These are phyloP conservation scores for Colletotrichum truncatum DNA, from an alignment of 2,329 filamentous ascomycete genomes.

Conservation along the genomic window DNA sequence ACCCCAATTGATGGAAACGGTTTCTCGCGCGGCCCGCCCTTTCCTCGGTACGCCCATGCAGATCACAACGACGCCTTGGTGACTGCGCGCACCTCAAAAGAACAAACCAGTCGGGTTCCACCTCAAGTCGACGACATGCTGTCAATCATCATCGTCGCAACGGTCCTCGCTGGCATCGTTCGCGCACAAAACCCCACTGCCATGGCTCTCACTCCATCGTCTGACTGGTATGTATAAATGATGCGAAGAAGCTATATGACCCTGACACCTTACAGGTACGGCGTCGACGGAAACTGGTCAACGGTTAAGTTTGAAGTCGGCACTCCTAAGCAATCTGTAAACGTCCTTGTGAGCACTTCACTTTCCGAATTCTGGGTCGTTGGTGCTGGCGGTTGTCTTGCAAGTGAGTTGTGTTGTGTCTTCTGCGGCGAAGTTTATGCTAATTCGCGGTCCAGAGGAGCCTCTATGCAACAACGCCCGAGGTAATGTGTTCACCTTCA, in stretches of 20 bases:
- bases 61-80: constrained; percentile 20
- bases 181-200: constrained; percentile 25
- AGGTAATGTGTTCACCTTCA: constrained; percentile 66
- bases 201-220: constrained; percentile 28
- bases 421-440: constrained; percentile 17
- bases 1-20: constrained; percentile 18
- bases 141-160: constrained; percentile 15
- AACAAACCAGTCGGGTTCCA: constrained; percentile 3
- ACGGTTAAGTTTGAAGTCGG: constrained; percentile 70
- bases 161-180: constrained; percentile 20
- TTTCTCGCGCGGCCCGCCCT: constrained; percentile 5
- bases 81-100: constrained; percentile 26
- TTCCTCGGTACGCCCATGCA: constrained; percentile 22
- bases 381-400: constrained; percentile 63
- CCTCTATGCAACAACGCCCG: constrained; percentile 63
- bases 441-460: constrained; percentile 46
- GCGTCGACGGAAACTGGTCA: constrained; percentile 77
- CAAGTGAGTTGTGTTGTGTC: constrained; percentile 47
- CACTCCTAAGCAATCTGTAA: constrained; percentile 45
- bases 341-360: constrained; percentile 68
- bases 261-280: constrained; percentile 57
- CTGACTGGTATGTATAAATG: constrained; percentile 19
- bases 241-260: neutral
- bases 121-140: constrained; percentile 20
- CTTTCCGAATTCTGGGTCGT: constrained; percentile 78